phyloP scores from a whole-genome alignment of 768 basidiomycete genomes.

The Fomitopsis serialis region DNA sequence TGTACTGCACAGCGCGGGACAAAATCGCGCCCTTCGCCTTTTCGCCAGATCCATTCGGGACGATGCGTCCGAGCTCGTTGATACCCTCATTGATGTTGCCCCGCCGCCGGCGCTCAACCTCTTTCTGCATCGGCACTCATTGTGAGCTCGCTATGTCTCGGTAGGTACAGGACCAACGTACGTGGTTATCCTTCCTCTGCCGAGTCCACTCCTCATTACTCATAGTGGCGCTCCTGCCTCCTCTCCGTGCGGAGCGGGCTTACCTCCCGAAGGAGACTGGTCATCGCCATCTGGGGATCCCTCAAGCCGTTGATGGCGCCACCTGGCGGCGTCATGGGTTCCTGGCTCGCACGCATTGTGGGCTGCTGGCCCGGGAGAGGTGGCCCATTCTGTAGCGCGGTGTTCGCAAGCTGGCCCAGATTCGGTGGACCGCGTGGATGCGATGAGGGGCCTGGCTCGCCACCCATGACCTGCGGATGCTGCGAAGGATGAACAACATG shows the following conservation, averaged over 20 bases:
- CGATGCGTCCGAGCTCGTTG: conserved; percentile 82
- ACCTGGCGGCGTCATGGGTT: conserved; percentile 5
- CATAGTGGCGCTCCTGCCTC: conserved; percentile 25
- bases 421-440: conserved; percentile 25
- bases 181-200: conserved; percentile 42
- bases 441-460: conserved; percentile 25
- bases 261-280: not conserved
- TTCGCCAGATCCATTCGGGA: conserved; percentile 83
- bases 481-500: conserved; percentile 13
- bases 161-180: conserved; percentile 16
- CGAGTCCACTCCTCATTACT: conserved; percentile 35
- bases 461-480: conserved; percentile 7
- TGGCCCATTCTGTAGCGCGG: conserved; percentile 11
- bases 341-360: conserved; percentile 3
- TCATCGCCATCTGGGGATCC: conserved; percentile 4
- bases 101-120: conserved; percentile 91
- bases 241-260: conserved; percentile 15
- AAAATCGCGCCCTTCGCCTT: conserved; percentile 90
- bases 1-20: conserved; percentile 83
- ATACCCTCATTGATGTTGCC: conserved; percentile 98
- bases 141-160: not conserved
- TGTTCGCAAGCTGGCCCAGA: conserved; percentile 17
- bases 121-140: conserved; percentile 60
- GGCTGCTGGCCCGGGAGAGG: conserved; percentile 3
- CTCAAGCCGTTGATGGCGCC: conserved; percentile 1